phyloP scores from a whole-genome alignment of 345 rosid genomes.

The Euphorbia pulcherrima region DNA sequence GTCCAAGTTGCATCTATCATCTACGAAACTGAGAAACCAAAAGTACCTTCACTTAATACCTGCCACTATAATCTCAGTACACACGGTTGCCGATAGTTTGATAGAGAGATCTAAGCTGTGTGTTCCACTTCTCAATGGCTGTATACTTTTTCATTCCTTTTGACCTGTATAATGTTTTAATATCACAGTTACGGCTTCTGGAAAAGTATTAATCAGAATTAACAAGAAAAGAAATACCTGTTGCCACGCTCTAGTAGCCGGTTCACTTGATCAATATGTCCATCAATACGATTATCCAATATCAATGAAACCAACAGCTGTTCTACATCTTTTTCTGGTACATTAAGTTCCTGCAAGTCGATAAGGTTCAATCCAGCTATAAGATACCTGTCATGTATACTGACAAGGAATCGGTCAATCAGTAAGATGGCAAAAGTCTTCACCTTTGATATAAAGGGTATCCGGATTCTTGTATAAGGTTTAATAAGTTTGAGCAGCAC shows the following conservation, averaged over 20 bases:
- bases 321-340: slow-evolving; percentile 90
- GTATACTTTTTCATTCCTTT: slow-evolving; percentile 91
- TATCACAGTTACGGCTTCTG: background rate
- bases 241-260: slow-evolving; percentile 81
- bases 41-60: background rate
- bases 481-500: slow-evolving; percentile 95
- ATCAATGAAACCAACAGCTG: slow-evolving; percentile 85
- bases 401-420: background rate
- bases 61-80: slow-evolving; percentile 31
- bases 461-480: slow-evolving; percentile 87
- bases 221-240: slow-evolving; percentile 38
- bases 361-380: background rate
- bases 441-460: slow-evolving; percentile 88
- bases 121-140: slow-evolving; percentile 93
- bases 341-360: slow-evolving; percentile 70
- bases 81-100: slow-evolving; percentile 66
- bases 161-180: slow-evolving; percentile 41
- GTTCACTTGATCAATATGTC: slow-evolving; percentile 97
- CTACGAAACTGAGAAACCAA: background rate
- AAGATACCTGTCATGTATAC: background rate
- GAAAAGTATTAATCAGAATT: background rate
- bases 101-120: slow-evolving; percentile 74
- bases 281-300: slow-evolving; percentile 85
- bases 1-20: background rate
- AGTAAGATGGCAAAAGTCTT: slow-evolving; percentile 4